A percentile compares a stretch with the other conserved stretches of the same genome.
Conservation (phyloP, 1,284 basidiomycete species). For the Trichosporon sp. region DNA sequence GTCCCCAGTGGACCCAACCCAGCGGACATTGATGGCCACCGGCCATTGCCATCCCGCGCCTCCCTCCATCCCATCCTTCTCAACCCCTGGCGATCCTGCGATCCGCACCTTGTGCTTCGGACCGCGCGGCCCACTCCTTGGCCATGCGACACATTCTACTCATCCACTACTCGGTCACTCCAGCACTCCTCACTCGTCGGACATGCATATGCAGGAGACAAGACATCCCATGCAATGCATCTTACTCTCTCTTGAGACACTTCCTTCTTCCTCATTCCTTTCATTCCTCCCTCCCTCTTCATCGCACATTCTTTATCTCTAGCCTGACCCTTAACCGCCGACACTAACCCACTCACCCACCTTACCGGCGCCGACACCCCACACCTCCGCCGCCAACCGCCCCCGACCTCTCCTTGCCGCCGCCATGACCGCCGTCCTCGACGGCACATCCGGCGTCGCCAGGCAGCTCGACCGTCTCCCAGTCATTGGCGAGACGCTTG, state of each 20-base stretch:
- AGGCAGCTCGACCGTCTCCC: background rate
- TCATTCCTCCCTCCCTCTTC: background rate
- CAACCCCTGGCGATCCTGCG: too few relatives aligned
- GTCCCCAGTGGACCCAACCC: too few relatives aligned
- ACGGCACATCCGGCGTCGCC: background rate
- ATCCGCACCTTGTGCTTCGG: too few relatives aligned
- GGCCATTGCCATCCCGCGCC: background rate
- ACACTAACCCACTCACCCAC: too few relatives aligned
- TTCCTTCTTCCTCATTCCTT: too few relatives aligned
- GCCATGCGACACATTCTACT: too few relatives aligned
- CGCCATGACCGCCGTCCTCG: background rate
- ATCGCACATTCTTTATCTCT: background rate
- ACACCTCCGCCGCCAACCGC: too few relatives aligned
- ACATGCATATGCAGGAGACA: background rate
- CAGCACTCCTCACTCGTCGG: too few relatives aligned
- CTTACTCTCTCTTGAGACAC: too few relatives aligned
- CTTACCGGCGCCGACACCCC: too few relatives aligned
- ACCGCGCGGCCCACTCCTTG: too few relatives aligned
- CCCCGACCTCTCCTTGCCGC: background rate
- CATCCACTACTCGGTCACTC: background rate
- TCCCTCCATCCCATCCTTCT: background rate
- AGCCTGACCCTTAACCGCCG: background rate
- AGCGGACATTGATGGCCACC: background rate
- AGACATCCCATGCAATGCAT: too few relatives aligned
- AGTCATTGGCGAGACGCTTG: background rate